Evolutionary conservation across 345 rosid species (phyloP), one percentile per base, ranked within the genome.

Genomic region (Salix caprea): DNA sequence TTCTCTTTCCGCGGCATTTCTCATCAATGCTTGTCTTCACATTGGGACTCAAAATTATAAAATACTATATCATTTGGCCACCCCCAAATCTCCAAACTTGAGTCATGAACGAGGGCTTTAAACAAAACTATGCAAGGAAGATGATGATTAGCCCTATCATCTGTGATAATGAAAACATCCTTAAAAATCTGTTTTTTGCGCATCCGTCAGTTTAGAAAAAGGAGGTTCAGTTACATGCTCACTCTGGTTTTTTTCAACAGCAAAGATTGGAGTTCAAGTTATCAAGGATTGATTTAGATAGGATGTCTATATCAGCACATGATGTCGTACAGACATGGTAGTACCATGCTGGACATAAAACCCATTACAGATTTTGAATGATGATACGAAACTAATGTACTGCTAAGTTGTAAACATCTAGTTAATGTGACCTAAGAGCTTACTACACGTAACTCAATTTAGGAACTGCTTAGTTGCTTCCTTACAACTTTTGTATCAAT

Each of bases 1-100:
- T 64, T 72, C 77, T 42, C 4, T 24, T 46, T 68, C 39, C 19
- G 32, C 60, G n/a, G 5, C 50, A 44, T 66, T 15, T 80, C 72
- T 78, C 78, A 50, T 42, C 70, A 64, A 11, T 30, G 69, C 56
- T 81, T 76, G 72, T 71, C 75, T 48, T 73, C 73, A 70, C 36
- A 4, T 28, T 16, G 28, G 11, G 65, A 65, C 80, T 48, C 19
- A 24, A 36, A 40, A 46, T 44, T 44, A 44, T 46, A 46, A 46
- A 60, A 34, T 58, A 18, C 23, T 34, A 1, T 10, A 32, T n/a
- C 26, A 16, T 64, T 65, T 70, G 73, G 76, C 70, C 42, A 11
- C 23, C 8, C 30, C 67, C 8, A 0, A 48, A 6, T 62, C 28
- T 46, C 50, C 16, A 12, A 46, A 46, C 50, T 13, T 11, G 44